These are phyloP conservation scores for Antitrichia curtipendula DNA, from an alignment of 225 moss, liverwort and hornwort genomes.

Conservation along the genomic window DNA sequence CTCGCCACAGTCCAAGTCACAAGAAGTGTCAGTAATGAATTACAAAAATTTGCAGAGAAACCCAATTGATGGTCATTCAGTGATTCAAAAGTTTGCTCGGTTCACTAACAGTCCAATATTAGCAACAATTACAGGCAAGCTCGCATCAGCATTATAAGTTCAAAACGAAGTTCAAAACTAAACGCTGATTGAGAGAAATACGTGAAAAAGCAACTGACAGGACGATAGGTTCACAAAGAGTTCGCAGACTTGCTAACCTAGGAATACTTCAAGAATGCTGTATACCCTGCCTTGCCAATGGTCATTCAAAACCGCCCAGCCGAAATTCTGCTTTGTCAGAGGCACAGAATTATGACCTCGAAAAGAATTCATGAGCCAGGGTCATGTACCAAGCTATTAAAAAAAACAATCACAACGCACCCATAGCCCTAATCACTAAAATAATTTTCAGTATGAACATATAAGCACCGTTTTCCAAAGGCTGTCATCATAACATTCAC, in stretches of 20 bases:
- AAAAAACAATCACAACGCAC: background rate
- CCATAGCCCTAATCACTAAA: background rate
- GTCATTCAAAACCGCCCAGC: constrained; percentile 71
- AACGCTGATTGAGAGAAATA: background rate
- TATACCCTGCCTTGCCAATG: constrained; percentile 65
- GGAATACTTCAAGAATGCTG: constrained; percentile 59
- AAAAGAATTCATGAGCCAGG: background rate
- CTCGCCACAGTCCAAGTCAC: background rate
- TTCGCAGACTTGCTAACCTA: constrained; percentile 18
- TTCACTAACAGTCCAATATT: background rate
- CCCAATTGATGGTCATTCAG: background rate
- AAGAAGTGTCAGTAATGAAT: background rate
- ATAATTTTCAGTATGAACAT: background rate
- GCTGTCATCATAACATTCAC: background rate
- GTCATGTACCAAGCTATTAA: background rate
- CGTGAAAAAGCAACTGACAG: background rate
- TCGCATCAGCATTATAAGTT: background rate
- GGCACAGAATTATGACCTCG: background rate
- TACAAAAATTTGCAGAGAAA: background rate
- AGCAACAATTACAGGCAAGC: background rate
- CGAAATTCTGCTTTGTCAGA: constrained; percentile 42
- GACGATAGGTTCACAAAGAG: background rate
- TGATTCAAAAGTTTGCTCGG: background rate
- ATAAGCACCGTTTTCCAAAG: background rate
- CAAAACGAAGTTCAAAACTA: background rate